Evolutionary conservation across 75 land plant species (phyloP), one percentile per base, ranked within the genome.

Genomic region (Cupressus sempervirens): DNA sequence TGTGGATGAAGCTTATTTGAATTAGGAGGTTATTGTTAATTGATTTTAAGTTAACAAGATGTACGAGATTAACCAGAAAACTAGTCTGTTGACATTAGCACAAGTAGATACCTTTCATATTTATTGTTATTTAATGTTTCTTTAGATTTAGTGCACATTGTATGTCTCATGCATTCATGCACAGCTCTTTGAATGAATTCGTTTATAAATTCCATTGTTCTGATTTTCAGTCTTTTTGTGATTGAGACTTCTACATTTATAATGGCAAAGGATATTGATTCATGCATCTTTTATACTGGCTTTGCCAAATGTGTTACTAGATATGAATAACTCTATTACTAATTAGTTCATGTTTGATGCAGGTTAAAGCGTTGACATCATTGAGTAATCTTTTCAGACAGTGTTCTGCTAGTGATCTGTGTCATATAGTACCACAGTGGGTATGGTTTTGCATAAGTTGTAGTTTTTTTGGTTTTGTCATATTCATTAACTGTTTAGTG

Each of bases 311-410:
- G 35, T 12, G 32, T 72, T 10, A 72, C 15, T 11, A 30, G 74
- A 32, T 72, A 32, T 72, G 35, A 72, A 32, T 2, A 32, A 13
- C 32, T 32, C 3, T 30, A 30, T 11, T 32, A 32, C 74, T 72
- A 72, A 72, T 29, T 11, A 72, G 32, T 32, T 72, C 74, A 72
- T 72, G 74, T 32, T 72, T 32, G 74, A 72, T 81, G 85, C 93
- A 98, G 98, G 86, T 98, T 30, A 98, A 98, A 86, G 98, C 99
- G 10, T 86, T 98, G 84, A 52, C 92, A 80, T 90, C 94, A 52
- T 73, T 98, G 20, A 86, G 87, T 85, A 45, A 5, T 72, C 85
- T 96, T 82, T 91, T 98, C 84, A 91, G 89, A 86, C 88, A 96
- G 85, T 94, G 84, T 82, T 29, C 93, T 81, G 86, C 83, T 20